phyloP scores from a whole-genome alignment of 1,284 basidiomycete species.

The Tetrapyrgos nigripes region DNA sequence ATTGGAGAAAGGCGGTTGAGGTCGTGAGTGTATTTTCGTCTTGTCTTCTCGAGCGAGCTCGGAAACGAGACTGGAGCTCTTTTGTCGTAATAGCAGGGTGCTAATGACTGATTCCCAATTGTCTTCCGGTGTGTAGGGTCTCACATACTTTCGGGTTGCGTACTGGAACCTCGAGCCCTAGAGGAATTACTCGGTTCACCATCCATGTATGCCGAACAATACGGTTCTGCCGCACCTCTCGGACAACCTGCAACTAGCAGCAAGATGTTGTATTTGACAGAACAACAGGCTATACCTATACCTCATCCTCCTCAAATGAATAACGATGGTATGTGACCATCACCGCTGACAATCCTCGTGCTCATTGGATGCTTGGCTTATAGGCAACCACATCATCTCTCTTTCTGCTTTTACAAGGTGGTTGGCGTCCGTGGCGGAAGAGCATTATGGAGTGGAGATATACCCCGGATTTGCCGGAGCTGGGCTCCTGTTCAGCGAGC shows the following conservation, averaged over 20 bases:
- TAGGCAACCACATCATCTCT: slow-evolving; percentile 89
- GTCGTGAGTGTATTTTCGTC: slow-evolving; percentile 67
- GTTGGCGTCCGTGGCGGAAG: slow-evolving; percentile 90
- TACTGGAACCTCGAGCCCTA: slow-evolving; percentile 92
- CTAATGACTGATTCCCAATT: too few relatives aligned
- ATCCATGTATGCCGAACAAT: slow-evolving; percentile 24
- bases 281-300: slow-evolving; percentile 77
- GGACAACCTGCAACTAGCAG: slow-evolving; percentile 84
- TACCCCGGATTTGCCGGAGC: slow-evolving; percentile 98
- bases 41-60: neutral
- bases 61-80: neutral
- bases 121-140: too few relatives aligned
- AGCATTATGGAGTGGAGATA: slow-evolving; percentile 89
- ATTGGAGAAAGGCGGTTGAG: slow-evolving; percentile 94
- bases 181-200: slow-evolving; percentile 85
- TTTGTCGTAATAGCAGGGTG: too few relatives aligned
- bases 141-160: slow-evolving; percentile 96
- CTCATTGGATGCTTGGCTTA: too few relatives aligned
- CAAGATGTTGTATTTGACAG: slow-evolving; percentile 89
- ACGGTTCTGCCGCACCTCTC: slow-evolving; percentile 45
- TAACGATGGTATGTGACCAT: slow-evolving; percentile 68
- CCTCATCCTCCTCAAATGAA: slow-evolving; percentile 98
- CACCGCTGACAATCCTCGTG: too few relatives aligned
- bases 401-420: slow-evolving; percentile 90
- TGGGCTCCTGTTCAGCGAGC: slow-evolving; percentile 76